Conservation (phyloP, 208 protist genomes). For the Acanthamoeba sp. region DNA sequence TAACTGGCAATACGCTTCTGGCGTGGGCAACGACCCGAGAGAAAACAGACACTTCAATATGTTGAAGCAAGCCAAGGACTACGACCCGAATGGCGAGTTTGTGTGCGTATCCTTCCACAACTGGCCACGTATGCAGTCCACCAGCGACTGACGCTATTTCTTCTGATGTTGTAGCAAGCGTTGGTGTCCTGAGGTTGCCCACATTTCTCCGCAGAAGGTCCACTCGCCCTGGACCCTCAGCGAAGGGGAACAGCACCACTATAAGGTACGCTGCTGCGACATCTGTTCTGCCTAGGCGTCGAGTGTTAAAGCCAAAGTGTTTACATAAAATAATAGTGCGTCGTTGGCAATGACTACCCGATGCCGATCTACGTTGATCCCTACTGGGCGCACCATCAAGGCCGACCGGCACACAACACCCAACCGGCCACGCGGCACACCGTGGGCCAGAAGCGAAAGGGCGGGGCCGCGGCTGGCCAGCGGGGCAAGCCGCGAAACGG, state of each 20-base stretch:
- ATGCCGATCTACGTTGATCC: conserved; percentile 36
- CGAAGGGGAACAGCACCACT: background rate
- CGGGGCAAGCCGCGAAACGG: conserved; percentile 9
- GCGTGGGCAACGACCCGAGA: conserved; percentile 76
- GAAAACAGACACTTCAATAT: conserved; percentile 80
- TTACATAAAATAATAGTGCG: too few relatives aligned
- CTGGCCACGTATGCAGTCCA: too few relatives aligned
- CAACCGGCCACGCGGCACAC: background rate
- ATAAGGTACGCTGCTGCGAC: background rate
- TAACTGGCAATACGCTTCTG: conserved; percentile 72
- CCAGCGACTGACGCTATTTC: too few relatives aligned
- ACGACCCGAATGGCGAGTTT: conserved; percentile 61
- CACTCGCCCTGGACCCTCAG: conserved; percentile 18
- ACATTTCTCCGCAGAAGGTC: conserved; percentile 53
- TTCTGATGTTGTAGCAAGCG: background rate
- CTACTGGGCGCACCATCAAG: conserved; percentile 29
- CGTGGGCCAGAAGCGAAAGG: background rate
- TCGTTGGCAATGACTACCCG: conserved; percentile 16
- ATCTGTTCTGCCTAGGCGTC: background rate
- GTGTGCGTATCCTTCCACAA: background rate
- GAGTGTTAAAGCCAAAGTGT: too few relatives aligned
- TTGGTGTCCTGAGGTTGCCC: conserved; percentile 74
- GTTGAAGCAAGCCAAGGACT: conserved; percentile 54
- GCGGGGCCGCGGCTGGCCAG: background rate
- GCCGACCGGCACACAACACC: background rate